Evolutionary conservation across 805 yeast species (phyloP).

Genomic region (Saccharomyces cerevisiae): DNA sequence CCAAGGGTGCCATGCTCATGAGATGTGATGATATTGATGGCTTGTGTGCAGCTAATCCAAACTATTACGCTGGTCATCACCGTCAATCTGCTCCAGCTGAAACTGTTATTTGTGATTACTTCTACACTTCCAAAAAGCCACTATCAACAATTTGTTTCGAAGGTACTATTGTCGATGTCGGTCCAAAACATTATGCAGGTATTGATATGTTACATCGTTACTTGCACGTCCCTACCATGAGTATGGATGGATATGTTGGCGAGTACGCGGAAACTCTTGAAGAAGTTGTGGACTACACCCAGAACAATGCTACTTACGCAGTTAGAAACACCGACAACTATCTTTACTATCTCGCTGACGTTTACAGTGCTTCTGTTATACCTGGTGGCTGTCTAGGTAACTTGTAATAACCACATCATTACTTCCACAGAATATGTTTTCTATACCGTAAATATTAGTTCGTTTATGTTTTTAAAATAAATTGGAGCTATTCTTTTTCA

Average conservation of each 20-base stretch:
- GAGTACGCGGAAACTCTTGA: slow-evolving; percentile 33
- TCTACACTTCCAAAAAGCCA: slow-evolving; percentile 29
- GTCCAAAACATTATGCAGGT: slow-evolving; percentile 30
- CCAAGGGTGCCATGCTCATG: slow-evolving; percentile 30
- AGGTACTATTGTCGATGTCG: slow-evolving; percentile 28
- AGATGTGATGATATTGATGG: slow-evolving; percentile 37
- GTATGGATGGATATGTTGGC: slow-evolving; percentile 26
- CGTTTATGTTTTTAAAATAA: background rate
- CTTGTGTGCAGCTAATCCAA: slow-evolving; percentile 25
- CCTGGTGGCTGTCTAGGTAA: slow-evolving; percentile 24
- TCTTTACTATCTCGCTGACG: slow-evolving; percentile 29
- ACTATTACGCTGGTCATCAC: slow-evolving; percentile 36
- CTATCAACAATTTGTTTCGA: slow-evolving; percentile 30
- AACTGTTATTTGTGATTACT: slow-evolving; percentile 35
- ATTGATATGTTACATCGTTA: slow-evolving; percentile 34
- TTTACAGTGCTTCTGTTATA: slow-evolving; percentile 25
- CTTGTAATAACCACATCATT: background rate
- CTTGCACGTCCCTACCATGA: slow-evolving; percentile 31
- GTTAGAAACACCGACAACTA: slow-evolving; percentile 31
- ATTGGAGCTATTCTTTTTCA: background rate
- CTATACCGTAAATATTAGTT: background rate
- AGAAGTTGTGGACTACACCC: slow-evolving; percentile 31
- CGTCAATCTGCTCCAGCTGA: slow-evolving; percentile 32
- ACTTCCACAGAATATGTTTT: background rate
- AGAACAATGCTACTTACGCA: slow-evolving; percentile 28